Evolutionary conservation across 495 filamentous ascomycete genomes (phyloP), one percentile per base, ranked within the genome.

Genomic region (Aspergillus campestris): DNA sequence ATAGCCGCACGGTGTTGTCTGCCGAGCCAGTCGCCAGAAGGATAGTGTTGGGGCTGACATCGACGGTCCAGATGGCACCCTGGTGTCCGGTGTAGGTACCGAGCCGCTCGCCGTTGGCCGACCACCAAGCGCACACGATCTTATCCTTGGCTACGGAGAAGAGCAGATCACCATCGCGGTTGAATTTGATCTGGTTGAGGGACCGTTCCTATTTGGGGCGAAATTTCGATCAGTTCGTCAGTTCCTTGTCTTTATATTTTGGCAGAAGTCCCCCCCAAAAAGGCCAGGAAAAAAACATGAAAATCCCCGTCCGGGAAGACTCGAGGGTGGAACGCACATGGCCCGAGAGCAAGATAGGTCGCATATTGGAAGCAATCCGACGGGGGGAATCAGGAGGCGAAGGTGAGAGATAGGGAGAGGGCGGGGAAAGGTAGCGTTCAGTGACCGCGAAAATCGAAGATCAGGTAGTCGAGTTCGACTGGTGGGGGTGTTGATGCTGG

Each of bases 111-210:
- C 89, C 89, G 69, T 94, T 95, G 67, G 86, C 86, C 38, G 88
- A 80, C 72, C 80, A 95, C 89, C 91, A 96, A 50, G 79, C 89
- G 74, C 90, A 94, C 55, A 95, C 86, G 51, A 91, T 78, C 65
- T 97, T 92, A 73, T 99, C 92, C 72, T 99, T 99, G 45, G 92
- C 81, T 38, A 89, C 87, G 41, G 92, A 96, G 74, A 99, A 97
- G 55, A 99, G 78, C 45, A 99, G 80, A 66, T 99, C 92, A 70
- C 92, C 92, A 69, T 98, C 92, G 70, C 79, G 79, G 72, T 90
- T 94, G 77, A 88, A 95, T 67, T 89, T 95, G 68, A 98, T 94
- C 67, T 99, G 92, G 60, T 89, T 97, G 65, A 99, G 78, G 69
- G 92, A 90, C 72, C 92, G 89, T 78, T 97, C 94, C 79, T 83